These are phyloP conservation scores for Cystobasidium ongulense DNA, from an alignment of 768 basidiomycete species.

Conservation along the genomic window DNA sequence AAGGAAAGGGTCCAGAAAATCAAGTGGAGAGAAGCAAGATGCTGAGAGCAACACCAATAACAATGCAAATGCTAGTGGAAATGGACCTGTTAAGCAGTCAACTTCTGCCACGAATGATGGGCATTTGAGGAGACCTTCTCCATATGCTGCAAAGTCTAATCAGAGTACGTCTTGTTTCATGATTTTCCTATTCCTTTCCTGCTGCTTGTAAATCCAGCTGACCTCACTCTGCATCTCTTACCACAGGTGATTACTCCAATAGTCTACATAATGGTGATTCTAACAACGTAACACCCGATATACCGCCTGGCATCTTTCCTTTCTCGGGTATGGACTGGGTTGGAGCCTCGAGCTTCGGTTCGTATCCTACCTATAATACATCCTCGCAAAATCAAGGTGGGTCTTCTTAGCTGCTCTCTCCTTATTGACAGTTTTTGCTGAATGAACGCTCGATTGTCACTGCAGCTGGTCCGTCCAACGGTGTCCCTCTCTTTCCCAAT, in stretches of 20 bases:
- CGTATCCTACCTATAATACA: background rate
- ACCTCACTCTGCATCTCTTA: background rate
- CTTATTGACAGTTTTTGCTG: background rate
- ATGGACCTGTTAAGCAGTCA: background rate
- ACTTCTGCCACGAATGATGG: background rate
- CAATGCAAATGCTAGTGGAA: background rate
- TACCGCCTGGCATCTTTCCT: background rate
- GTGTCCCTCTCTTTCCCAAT: background rate
- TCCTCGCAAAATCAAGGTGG: background rate
- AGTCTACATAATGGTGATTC: background rate
- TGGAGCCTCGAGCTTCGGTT: background rate
- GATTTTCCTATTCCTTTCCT: too few relatives aligned
- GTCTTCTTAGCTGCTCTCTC: background rate
- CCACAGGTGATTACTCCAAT: background rate
- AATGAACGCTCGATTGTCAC: background rate
- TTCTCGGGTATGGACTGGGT: background rate
- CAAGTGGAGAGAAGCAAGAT: constrained; percentile 1
- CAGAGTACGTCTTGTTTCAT: background rate
- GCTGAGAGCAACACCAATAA: background rate
- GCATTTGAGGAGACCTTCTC: background rate
- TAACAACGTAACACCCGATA: background rate
- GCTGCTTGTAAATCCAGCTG: too few relatives aligned
- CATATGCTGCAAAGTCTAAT: too few relatives aligned
- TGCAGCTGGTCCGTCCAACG: background rate
- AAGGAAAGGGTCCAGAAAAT: background rate